Evolutionary conservation across 352 stramenopile genomes (phyloP).

Genomic region (Phytopythium montanum): DNA sequence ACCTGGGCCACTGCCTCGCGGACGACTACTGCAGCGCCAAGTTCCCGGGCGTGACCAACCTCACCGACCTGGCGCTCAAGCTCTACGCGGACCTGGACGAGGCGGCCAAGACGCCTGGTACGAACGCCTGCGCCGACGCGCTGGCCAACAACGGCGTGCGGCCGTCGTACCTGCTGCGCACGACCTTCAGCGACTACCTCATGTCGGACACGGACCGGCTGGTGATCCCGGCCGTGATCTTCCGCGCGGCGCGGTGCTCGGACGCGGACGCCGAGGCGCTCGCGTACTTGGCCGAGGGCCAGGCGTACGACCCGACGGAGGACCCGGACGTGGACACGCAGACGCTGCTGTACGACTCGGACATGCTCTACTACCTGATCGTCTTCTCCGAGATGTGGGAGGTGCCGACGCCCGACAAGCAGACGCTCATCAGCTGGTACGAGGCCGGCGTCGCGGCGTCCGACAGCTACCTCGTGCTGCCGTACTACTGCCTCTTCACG

Average conservation of each 20-base stretch:
- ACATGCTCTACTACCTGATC: slow-evolving; percentile 78
- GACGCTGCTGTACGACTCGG: slow-evolving; percentile 51
- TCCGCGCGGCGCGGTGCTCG: slow-evolving; percentile 38
- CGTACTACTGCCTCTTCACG: slow-evolving; percentile 79
- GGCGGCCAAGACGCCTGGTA: slow-evolving; percentile 31
- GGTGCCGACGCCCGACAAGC: slow-evolving; percentile 44
- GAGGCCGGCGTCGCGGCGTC: slow-evolving; percentile 57
- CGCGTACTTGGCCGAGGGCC: slow-evolving; percentile 23
- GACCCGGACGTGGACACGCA: slow-evolving; percentile 34
- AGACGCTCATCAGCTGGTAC: slow-evolving; percentile 53
- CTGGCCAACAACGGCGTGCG: slow-evolving; percentile 31
- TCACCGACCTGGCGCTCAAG: slow-evolving; percentile 41
- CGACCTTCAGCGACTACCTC: slow-evolving; percentile 55
- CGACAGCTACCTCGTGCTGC: slow-evolving; percentile 61
- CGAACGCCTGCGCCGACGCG: slow-evolving; percentile 45
- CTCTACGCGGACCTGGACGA: slow-evolving; percentile 56
- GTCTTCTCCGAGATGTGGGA: slow-evolving; percentile 81
- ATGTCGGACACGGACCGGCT: slow-evolving; percentile 35
- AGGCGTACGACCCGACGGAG: slow-evolving; percentile 4
- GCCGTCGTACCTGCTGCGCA: slow-evolving; percentile 71
- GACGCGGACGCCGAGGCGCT: slow-evolving; percentile 36
- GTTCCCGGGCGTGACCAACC: slow-evolving; percentile 46
- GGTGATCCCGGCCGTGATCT: slow-evolving; percentile 54
- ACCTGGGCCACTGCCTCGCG: slow-evolving; percentile 47
- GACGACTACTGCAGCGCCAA: slow-evolving; percentile 65